phyloP scores from a whole-genome alignment of 1,139 yeast species.

The Hansenula anomala region DNA sequence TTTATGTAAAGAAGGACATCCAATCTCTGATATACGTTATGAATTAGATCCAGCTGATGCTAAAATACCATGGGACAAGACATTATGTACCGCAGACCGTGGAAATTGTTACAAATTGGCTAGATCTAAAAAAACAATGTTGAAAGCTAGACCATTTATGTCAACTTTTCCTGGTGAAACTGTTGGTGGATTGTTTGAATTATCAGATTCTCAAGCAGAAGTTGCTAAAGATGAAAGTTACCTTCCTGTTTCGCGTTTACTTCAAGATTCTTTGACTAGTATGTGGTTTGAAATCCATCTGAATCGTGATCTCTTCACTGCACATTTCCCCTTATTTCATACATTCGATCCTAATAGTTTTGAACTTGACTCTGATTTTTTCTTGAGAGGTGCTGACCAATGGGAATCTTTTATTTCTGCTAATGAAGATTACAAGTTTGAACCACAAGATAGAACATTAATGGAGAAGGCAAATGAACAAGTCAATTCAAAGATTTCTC shows the following conservation, averaged over 20 bases:
- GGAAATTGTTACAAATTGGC: constrained; percentile 52
- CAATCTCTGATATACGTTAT: too few species aligned
- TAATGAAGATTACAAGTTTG: constrained; percentile 9
- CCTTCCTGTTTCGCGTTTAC: constrained; percentile 9
- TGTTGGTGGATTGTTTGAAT: constrained; percentile 55
- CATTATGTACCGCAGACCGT: neutral
- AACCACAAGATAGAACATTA: too few species aligned
- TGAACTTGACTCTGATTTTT: too few species aligned
- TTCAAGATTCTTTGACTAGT: constrained; percentile 7
- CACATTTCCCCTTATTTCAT: too few species aligned
- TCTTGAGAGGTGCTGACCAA: neutral
- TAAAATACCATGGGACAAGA: too few species aligned
- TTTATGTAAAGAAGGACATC: too few species aligned
- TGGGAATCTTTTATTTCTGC: constrained; percentile 10
- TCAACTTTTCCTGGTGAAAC: constrained; percentile 51
- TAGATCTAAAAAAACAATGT: constrained; percentile 50
- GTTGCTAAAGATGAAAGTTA: constrained; percentile 7
- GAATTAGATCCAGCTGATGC: too few species aligned
- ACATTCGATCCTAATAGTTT: too few species aligned
- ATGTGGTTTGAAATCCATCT: constrained; percentile 8
- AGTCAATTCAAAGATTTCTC: too few species aligned
- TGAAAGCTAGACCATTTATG: constrained; percentile 37
- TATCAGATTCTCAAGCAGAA: neutral
- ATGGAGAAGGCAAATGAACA: too few species aligned
- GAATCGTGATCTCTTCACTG: too few species aligned